Percentiles rank a stretch among this genome's conserved stretches.
These are phyloP conservation scores for Lupinus albus DNA, from an alignment of 306 rosid genomes.

Conservation along the genomic window DNA sequence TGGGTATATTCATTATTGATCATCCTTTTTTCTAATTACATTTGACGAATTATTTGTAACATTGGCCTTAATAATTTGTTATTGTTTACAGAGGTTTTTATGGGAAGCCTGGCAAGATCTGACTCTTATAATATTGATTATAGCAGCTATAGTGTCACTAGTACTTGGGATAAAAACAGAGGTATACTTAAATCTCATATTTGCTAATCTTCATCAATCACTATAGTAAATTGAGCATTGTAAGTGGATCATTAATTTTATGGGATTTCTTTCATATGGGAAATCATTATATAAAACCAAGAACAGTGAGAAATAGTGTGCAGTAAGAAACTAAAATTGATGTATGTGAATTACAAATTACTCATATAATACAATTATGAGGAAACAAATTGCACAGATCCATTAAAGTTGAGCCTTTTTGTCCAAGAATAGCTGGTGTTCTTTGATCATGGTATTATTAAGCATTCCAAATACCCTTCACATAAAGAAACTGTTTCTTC, in stretches of 20 bases:
- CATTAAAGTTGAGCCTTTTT: constrained; percentile 3
- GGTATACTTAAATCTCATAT: constrained; percentile 53
- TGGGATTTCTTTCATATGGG: constrained; percentile 6
- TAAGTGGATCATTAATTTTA: constrained; percentile 22
- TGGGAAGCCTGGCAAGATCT: constrained; percentile 99
- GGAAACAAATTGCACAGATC: constrained; percentile 6
- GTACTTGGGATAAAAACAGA: constrained; percentile 91
- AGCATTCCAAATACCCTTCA: background rate
- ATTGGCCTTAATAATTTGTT: constrained; percentile 26
- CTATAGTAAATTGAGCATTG: constrained; percentile 15
- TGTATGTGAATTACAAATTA: constrained; percentile 3
- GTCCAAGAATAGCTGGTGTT: background rate
- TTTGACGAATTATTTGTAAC: constrained; percentile 28
- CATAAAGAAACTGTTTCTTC: constrained; percentile 24
- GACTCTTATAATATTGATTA: constrained; percentile 85
- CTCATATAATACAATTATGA: background rate
- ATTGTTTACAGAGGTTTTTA: constrained; percentile 70
- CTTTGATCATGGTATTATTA: background rate
- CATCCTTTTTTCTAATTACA: constrained; percentile 5
- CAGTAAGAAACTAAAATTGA: background rate
- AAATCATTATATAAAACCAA: background rate
- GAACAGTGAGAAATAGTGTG: background rate
- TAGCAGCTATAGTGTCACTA: constrained; percentile 89
- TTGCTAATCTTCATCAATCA: constrained; percentile 23
- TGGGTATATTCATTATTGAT: constrained; percentile 57